Percentiles rank a stretch among this genome's conserved stretches.
phyloP scores from a whole-genome alignment of 2,329 filamentous ascomycete genomes.

The Xylariaceae sp. region DNA sequence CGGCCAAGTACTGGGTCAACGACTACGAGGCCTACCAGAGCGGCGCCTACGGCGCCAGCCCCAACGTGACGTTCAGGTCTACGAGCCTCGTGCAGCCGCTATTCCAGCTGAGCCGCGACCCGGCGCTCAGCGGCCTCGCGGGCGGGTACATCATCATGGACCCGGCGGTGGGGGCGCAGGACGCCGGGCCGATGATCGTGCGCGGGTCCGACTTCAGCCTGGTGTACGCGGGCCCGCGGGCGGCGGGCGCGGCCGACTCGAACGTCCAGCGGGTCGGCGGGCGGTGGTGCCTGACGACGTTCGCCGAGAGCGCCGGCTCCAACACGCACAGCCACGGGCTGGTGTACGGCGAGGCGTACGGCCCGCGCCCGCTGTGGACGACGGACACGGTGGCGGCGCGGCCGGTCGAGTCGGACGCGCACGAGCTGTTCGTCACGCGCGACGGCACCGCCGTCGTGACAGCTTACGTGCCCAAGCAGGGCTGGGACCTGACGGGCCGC shows the following conservation, averaged over 20 bases:
- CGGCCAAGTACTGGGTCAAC: not conserved
- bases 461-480: constrained; percentile 27
- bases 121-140: not conserved
- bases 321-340: not conserved
- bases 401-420: not conserved
- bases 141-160: not conserved
- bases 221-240: constrained; percentile 7
- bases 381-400: not conserved
- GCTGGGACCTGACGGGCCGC: constrained; percentile 17
- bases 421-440: constrained; percentile 28
- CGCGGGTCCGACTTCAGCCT: constrained; percentile 6
- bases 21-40: not conserved
- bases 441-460: constrained; percentile 31
- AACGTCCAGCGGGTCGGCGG: constrained; percentile 21
- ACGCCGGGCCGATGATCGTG: constrained; percentile 5
- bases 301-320: not conserved
- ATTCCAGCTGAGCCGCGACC: not conserved
- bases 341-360: not conserved
- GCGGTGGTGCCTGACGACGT: constrained; percentile 15
- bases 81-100: not conserved
- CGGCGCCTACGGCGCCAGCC: not conserved
- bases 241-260: constrained; percentile 2
- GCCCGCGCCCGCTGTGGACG: not conserved
- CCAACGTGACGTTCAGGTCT: not conserved
- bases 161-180: not conserved